phyloP scores from a whole-genome alignment of 768 basidiomycete genomes.

The Tricholoma bakamatsutake region DNA sequence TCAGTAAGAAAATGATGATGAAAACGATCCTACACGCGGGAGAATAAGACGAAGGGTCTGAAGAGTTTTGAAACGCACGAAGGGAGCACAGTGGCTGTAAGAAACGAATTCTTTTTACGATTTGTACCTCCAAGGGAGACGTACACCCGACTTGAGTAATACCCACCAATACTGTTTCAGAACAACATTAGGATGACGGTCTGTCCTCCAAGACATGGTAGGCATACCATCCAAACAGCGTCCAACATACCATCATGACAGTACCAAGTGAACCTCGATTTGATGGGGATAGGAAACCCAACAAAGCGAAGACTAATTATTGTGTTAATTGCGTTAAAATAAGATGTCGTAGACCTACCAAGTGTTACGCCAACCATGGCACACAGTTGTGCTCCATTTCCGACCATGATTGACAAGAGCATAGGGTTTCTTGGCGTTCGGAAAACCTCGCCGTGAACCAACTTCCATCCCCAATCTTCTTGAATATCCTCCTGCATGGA shows the following conservation, averaged over 20 bases:
- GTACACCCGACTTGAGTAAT: slow-evolving; percentile 80
- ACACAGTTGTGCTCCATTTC: slow-evolving; percentile 82
- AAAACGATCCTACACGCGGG: slow-evolving; percentile 62
- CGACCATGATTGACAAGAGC: slow-evolving; percentile 79
- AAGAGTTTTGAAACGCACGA: slow-evolving; percentile 46
- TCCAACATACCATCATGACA: slow-evolving; percentile 93
- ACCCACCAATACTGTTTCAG: slow-evolving; percentile 70
- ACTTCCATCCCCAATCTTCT: slow-evolving; percentile 98
- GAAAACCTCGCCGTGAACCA: slow-evolving; percentile 96
- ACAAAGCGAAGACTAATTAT: slow-evolving; percentile 72
- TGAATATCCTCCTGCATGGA: slow-evolving; percentile 81
- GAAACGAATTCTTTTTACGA: slow-evolving; percentile 74
- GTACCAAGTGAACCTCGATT: slow-evolving; percentile 93
- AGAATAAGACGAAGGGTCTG: not conserved
- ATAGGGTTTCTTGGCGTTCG: slow-evolving; percentile 74
- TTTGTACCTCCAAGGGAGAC: slow-evolving; percentile 73
- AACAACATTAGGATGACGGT: slow-evolving; percentile 3
- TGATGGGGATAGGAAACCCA: slow-evolving; percentile 93
- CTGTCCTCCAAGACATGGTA: not conserved
- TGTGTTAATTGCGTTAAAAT: not conserved
- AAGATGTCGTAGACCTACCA: slow-evolving; percentile 33
- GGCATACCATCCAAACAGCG: slow-evolving; percentile 78
- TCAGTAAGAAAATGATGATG: slow-evolving; percentile 79
- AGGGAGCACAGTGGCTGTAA: slow-evolving; percentile 86
- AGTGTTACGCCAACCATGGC: slow-evolving; percentile 88